Conservation (phyloP, 257 asterid species). For the Solanum bukasovii region DNA sequence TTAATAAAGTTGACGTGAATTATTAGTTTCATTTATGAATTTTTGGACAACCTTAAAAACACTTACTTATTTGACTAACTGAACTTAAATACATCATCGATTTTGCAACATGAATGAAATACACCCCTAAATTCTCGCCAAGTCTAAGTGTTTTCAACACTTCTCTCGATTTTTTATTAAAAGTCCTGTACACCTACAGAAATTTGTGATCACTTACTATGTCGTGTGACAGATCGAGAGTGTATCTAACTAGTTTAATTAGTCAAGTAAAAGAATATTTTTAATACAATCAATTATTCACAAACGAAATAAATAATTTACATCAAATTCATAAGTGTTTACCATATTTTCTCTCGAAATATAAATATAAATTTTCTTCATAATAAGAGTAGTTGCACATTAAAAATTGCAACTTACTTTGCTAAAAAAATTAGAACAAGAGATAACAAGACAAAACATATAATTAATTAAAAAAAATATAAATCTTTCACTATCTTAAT, state of each 20-base stretch:
- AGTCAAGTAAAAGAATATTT: fast-evolving
- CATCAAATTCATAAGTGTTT: fast-evolving
- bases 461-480: background rate
- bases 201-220: too few species aligned
- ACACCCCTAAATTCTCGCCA: background rate
- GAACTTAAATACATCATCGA: background rate
- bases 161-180: too few species aligned
- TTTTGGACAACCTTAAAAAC: too few species aligned
- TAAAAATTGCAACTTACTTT: background rate
- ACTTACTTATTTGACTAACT: too few species aligned
- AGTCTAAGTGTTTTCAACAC: background rate
- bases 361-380: background rate
- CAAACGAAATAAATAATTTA: too few species aligned
- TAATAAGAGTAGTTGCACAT: background rate
- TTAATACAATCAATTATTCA: fast-evolving
- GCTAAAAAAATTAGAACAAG: background rate
- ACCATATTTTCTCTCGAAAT: background rate
- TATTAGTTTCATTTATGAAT: too few species aligned
- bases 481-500: background rate
- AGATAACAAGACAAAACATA: background rate
- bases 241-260: too few species aligned
- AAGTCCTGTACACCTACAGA: fast-evolving
- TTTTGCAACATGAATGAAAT: too few species aligned
- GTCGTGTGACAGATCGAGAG: fast-evolving
- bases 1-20: too few species aligned